Evolutionary conservation across 2,329 filamentous ascomycete species (phyloP), one percentile per base, ranked within the genome.

Genomic region (Xylaria sp.): DNA sequence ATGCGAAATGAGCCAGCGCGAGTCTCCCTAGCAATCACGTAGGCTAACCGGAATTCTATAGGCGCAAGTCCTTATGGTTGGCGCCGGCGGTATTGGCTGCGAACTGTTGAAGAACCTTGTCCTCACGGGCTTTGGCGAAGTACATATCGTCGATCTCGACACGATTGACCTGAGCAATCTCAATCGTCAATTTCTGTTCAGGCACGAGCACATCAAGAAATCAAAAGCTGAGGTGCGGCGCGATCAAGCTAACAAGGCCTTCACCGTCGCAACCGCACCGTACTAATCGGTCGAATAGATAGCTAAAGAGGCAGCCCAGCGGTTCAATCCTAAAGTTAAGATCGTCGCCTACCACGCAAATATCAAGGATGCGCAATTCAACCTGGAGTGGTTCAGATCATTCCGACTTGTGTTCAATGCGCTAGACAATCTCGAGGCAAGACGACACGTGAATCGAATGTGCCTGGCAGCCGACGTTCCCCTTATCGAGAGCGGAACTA

Each of bases 91-190:
- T 71, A 99, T 99, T 78, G 96, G 96, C 75, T 99, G 96, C 83
- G 96, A 99, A 83, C 87, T 99, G 8, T 89, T 99, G 73, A 99
- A 99, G 86, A 97, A 98, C 81, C 90, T 99, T 66, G 94, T 95
- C 54, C 90, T 97, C 58, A 92, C 91, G 52, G 94, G 95, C 74
- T 99, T 97, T 76, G 94, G 94, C 73, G 92, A 97, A 82, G 90
- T 98, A 60, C 93, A 97, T 81, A 91, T 98, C 55, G 94, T 99
- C 74, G 96, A 99, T 81, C 92, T 99, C 69, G 96, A 99, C 81
- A 99, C 96, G 0, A 98, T 99, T 82, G 96, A 99, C 79, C 87
- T 99, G 25, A 97, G 94, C 83, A 99, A 99, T 79, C 87, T 99
- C 60, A 99, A 99, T 77, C 92, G 96, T 65, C 96, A 99, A 81